phyloP scores from a whole-genome alignment of 1,284 basidiomycete species.

The Irpex rosettiformis region DNA sequence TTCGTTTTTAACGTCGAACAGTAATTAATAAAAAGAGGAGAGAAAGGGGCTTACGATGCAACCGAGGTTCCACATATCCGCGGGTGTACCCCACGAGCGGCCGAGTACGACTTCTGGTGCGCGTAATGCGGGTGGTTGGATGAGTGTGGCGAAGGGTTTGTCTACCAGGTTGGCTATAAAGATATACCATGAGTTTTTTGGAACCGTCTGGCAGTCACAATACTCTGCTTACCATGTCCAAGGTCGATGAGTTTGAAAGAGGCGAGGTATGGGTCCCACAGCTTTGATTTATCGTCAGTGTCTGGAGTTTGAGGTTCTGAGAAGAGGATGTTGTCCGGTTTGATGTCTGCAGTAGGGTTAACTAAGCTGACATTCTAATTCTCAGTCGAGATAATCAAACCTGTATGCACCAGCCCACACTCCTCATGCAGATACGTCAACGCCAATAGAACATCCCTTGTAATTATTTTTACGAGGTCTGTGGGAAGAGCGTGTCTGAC shows the following conservation, averaged over 20 bases:
- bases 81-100: slow-evolving; percentile 25
- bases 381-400: background rate
- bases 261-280: background rate
- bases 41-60: slow-evolving; percentile 24
- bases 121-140: slow-evolving; percentile 32
- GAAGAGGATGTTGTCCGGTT: background rate
- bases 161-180: background rate
- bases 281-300: background rate
- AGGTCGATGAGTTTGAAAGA: background rate
- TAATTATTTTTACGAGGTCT: background rate
- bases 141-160: slow-evolving; percentile 9
- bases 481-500: background rate
- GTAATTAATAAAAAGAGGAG: background rate
- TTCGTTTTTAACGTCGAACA: background rate
- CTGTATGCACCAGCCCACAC: background rate
- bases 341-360: background rate
- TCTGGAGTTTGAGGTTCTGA: background rate
- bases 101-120: slow-evolving; percentile 36
- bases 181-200: background rate
- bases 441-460: background rate
- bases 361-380: background rate
- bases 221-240: background rate
- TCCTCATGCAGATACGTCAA: background rate
- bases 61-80: slow-evolving; percentile 37
- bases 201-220: background rate